Evolutionary conservation across 2,329 filamentous ascomycete genomes (phyloP).

Genomic region (Arthrobotrys conoides): DNA sequence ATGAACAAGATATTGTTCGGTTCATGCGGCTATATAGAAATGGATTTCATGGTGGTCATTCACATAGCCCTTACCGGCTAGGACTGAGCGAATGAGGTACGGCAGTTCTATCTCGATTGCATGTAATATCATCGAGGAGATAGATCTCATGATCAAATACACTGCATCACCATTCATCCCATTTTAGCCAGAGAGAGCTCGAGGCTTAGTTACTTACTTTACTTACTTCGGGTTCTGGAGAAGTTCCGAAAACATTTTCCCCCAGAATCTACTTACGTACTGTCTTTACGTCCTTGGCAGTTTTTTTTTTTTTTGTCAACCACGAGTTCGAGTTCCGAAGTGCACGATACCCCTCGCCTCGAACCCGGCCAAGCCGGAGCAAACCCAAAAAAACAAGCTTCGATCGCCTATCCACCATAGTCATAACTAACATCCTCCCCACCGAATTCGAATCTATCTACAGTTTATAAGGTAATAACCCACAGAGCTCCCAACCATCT

Average conservation of each 20-base stretch:
- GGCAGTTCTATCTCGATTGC: too few relatives aligned
- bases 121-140: background rate
- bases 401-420: too few relatives aligned
- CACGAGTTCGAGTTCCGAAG: slow-evolving; percentile 41
- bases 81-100: too few relatives aligned
- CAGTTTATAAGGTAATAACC: too few relatives aligned
- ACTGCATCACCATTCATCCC: background rate
- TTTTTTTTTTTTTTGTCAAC: background rate
- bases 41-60: slow-evolving; percentile 2
- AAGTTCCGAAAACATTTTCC: slow-evolving; percentile 15
- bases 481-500: too few relatives aligned
- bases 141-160: slow-evolving; percentile 3
- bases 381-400: slow-evolving; percentile 34
- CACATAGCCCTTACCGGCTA: background rate
- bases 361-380: slow-evolving; percentile 28
- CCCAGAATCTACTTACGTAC: background rate
- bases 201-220: background rate
- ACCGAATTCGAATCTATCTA: too few relatives aligned
- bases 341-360: background rate
- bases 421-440: too few relatives aligned
- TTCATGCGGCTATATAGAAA: background rate
- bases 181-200: slow-evolving; percentile 10
- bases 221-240: background rate
- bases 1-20: background rate
- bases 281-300: background rate